These are phyloP conservation scores for Arctium lappa DNA, from an alignment of 129 eudicot genomes.

Conservation along the genomic window DNA sequence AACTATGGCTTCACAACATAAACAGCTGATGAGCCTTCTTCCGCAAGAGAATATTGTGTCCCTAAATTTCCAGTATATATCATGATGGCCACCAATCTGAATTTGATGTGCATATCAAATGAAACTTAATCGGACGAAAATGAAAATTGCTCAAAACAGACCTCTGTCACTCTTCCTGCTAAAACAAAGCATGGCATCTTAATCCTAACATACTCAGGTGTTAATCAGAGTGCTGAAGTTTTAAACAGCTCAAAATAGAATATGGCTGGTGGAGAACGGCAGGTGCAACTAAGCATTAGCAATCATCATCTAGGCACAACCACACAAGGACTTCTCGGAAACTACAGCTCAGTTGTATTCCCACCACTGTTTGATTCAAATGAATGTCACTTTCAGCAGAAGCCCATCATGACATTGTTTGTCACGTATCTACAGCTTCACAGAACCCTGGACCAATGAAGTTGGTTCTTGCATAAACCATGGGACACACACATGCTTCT, in stretches of 20 bases:
- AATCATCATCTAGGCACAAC: constrained; percentile 5
- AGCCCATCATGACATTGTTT: background rate
- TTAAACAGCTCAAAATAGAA: background rate
- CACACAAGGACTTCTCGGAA: constrained; percentile 3
- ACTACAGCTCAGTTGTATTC: constrained; percentile 18
- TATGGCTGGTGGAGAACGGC: background rate
- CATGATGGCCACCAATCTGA: constrained; percentile 6
- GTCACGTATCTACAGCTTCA: constrained; percentile 4
- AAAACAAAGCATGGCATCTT: constrained; percentile 4
- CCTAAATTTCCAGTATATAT: background rate
- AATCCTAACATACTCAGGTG: constrained; percentile 7
- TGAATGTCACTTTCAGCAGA: constrained; percentile 11
- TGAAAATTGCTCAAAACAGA: constrained; percentile 4
- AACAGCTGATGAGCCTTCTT: constrained; percentile 13
- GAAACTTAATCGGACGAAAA: background rate
- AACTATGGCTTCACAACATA: background rate
- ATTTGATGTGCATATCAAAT: background rate
- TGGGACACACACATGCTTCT: background rate
- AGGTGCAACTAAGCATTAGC: constrained; percentile 2
- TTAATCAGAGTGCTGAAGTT: background rate
- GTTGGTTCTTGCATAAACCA: background rate
- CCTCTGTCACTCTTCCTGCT: constrained; percentile 20
- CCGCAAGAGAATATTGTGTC: background rate
- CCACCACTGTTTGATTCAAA: constrained; percentile 1
- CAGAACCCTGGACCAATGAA: constrained; percentile 1